Evolutionary conservation across 1,139 yeast species (phyloP).

Genomic region (Groenewaldozyma sp.): DNA sequence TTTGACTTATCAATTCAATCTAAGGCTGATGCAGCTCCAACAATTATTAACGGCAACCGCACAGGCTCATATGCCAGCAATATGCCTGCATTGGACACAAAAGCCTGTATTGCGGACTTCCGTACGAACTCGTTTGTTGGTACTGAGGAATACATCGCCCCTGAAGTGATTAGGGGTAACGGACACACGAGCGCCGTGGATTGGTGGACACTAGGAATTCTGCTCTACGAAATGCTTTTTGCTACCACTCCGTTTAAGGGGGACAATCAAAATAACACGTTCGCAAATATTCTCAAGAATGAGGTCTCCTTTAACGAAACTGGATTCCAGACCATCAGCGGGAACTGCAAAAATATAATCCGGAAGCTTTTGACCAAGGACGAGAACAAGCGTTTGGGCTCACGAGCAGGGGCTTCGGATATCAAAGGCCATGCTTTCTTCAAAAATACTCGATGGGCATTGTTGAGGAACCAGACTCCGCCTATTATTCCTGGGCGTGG

Average conservation of each 20-base stretch:
- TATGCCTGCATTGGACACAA: conserved; percentile 61
- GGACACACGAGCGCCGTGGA: conserved; percentile 98
- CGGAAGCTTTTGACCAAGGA: conserved; percentile 79
- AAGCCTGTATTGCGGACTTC: conserved; percentile 90
- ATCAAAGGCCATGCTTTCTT: conserved; percentile 84
- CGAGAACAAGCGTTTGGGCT: conserved; percentile 79
- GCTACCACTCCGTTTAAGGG: conserved; percentile 98
- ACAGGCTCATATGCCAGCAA: conserved; percentile 23
- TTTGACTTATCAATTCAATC: conserved; percentile 92
- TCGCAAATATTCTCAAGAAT: conserved; percentile 73
- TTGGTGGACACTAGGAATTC: conserved; percentile 98
- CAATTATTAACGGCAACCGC: conserved; percentile 30
- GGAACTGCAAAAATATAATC: conserved; percentile 68
- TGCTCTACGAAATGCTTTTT: conserved; percentile 85
- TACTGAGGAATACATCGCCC: conserved; percentile 96
- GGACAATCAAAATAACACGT: conserved; percentile 74
- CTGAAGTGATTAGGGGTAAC: conserved; percentile 92
- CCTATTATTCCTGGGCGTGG: conserved; percentile 89
- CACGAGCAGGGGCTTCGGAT: conserved; percentile 90
- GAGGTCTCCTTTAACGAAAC: conserved; percentile 64
- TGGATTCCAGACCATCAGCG: conserved; percentile 45
- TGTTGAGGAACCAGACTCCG: conserved; percentile 82
- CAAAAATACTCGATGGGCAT: conserved; percentile 90
- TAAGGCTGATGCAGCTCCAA: conserved; percentile 46
- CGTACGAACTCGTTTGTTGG: conserved; percentile 97